phyloP scores from a whole-genome alignment of 2,329 filamentous ascomycete species.

The Hymenoscyphus infarciens region DNA sequence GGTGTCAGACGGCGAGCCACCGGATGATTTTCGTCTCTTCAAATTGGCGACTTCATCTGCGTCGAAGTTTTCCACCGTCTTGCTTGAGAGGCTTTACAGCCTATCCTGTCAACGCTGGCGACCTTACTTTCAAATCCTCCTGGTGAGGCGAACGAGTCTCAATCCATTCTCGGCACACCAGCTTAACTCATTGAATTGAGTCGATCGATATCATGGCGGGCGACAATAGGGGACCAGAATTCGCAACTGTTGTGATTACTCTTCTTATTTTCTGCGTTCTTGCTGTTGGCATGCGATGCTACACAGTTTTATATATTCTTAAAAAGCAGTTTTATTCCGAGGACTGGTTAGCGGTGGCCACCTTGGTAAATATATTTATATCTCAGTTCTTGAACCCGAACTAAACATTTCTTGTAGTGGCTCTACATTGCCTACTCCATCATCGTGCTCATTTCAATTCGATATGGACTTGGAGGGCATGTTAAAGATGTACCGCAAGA shows the following conservation, averaged over 20 bases:
- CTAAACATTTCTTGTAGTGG: background rate
- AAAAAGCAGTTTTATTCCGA: constrained; percentile 41
- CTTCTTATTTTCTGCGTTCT: constrained; percentile 37
- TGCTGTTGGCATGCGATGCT: constrained; percentile 40
- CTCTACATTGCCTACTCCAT: constrained; percentile 19
- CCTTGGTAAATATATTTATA: constrained; percentile 31
- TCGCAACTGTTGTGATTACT: constrained; percentile 19
- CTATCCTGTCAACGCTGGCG: background rate
- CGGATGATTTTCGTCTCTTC: background rate
- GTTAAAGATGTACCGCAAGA: constrained; percentile 13
- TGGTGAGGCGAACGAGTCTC: background rate
- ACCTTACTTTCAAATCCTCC: background rate
- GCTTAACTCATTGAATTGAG: background rate
- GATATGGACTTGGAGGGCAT: constrained; percentile 22
- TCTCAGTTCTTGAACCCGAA: background rate
- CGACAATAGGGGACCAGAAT: constrained; percentile 13
- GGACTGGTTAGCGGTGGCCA: constrained; percentile 46
- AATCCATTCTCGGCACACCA: background rate
- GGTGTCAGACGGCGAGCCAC: background rate
- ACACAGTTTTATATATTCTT: constrained; percentile 42
- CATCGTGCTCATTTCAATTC: constrained; percentile 14
- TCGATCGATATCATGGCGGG: background rate
- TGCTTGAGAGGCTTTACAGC: background rate
- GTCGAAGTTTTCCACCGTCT: background rate
- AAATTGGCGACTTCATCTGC: background rate